Evolutionary conservation across 2,329 filamentous ascomycete genomes (phyloP).

Genomic region (Colletotrichum magnum): DNA sequence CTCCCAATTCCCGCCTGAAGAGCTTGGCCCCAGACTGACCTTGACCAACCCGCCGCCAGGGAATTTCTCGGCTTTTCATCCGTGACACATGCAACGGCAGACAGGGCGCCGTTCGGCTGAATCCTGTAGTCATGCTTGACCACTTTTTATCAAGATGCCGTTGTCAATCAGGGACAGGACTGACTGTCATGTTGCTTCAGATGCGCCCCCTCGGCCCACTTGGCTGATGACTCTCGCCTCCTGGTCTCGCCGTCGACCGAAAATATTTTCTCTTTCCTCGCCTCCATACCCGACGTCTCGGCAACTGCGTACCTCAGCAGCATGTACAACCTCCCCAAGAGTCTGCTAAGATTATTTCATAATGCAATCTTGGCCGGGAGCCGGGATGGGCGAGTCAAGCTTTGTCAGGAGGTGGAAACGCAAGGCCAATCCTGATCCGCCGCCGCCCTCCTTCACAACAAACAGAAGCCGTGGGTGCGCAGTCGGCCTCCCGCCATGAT

Average conservation of each 20-base stretch:
- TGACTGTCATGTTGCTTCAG: background rate
- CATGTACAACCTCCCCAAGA: background rate
- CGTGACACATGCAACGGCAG: slow-evolving; percentile 28
- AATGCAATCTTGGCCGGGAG: slow-evolving; percentile 15
- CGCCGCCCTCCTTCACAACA: slow-evolving; percentile 32
- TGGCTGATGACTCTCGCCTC: slow-evolving; percentile 9
- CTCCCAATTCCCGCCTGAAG: slow-evolving; percentile 2
- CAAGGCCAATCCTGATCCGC: slow-evolving; percentile 26
- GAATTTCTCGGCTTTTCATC: slow-evolving; percentile 29
- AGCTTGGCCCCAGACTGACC: no score
- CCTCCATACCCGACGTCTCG: background rate
- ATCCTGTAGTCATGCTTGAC: slow-evolving; percentile 10
- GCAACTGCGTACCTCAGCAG: background rate
- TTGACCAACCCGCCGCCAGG: background rate
- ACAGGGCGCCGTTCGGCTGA: background rate
- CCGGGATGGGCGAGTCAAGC: slow-evolving; percentile 35
- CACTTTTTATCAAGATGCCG: slow-evolving; percentile 25
- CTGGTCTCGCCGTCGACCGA: background rate
- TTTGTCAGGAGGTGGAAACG: slow-evolving; percentile 1
- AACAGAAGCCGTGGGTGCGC: slow-evolving; percentile 17
- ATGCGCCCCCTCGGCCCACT: background rate
- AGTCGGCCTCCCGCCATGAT: slow-evolving; percentile 10
- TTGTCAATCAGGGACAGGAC: background rate
- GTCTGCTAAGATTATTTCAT: slow-evolving; percentile 16
- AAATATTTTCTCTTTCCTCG: slow-evolving; percentile 22